A percentile compares a stretch with the other conserved stretches of the same genome.
Evolutionary conservation across 805 yeast species (phyloP).

Genomic region (Kodamaea leandrae): DNA sequence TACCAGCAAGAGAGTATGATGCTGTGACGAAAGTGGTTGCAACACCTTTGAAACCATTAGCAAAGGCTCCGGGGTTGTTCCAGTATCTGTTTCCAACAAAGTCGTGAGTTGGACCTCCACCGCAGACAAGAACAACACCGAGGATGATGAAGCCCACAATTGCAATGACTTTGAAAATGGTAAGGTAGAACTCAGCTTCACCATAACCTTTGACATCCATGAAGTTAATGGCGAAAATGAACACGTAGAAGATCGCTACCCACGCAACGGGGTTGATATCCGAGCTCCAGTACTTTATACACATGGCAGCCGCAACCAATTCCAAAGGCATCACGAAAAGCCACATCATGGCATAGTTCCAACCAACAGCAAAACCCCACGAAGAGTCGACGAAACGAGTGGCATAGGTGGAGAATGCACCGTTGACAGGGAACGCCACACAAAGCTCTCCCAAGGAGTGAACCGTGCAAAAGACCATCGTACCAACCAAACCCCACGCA

Average conservation of each 20-base stretch:
- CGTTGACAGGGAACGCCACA: conserved; percentile 40
- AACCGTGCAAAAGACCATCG: conserved; percentile 57
- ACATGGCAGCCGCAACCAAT: conserved; percentile 39
- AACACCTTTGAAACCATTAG: conserved; percentile 39
- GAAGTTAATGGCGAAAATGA: conserved; percentile 28
- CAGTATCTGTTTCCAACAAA: conserved; percentile 34
- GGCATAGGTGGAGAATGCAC: conserved; percentile 40
- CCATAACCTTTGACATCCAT: conserved; percentile 40
- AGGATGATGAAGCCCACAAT: conserved; percentile 37
- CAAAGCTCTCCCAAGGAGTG: conserved; percentile 68
- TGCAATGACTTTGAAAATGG: conserved; percentile 33
- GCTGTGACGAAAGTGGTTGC: conserved; percentile 39
- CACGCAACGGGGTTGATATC: conserved; percentile 37
- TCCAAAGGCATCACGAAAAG: conserved; percentile 36
- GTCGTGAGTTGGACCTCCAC: conserved; percentile 39
- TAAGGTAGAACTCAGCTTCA: conserved; percentile 33
- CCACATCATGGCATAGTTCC: conserved; percentile 41
- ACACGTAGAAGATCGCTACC: conserved; percentile 34
- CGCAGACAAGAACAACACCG: conserved; percentile 36
- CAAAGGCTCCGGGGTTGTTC: conserved; percentile 33
- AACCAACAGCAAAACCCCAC: conserved; percentile 42
- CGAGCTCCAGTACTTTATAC: conserved; percentile 34
- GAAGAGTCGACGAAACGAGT: conserved; percentile 37
- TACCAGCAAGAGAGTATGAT: conserved; percentile 35
- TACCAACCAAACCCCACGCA: conserved; percentile 56